Evolutionary conservation across 305 asterid genomes (phyloP).

Genomic region (Fraxinus nigra): DNA sequence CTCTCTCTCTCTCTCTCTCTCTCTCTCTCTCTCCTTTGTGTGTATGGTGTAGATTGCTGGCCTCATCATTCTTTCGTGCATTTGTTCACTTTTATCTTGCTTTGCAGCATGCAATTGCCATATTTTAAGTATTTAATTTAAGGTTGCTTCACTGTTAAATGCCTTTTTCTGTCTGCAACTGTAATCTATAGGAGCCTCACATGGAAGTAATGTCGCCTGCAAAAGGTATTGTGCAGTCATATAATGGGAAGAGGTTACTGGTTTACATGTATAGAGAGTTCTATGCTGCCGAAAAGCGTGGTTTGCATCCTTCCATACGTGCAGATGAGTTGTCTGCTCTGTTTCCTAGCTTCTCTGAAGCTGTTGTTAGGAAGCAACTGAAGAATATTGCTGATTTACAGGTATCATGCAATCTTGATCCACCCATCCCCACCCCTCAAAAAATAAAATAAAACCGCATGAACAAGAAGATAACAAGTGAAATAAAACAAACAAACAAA

Average conservation of each 20-base stretch:
- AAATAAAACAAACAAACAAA: neutral
- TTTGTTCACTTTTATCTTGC: neutral
- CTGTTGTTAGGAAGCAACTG: slow-evolving; percentile 79
- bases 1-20: neutral
- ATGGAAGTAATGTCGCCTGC: slow-evolving; percentile 97
- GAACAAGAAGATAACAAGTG: neutral
- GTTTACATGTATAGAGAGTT: slow-evolving; percentile 90
- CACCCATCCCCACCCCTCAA: neutral
- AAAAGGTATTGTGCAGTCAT: slow-evolving; percentile 65
- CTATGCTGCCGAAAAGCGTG: slow-evolving; percentile 77
- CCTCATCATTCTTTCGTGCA: neutral
- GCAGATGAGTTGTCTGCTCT: slow-evolving; percentile 76
- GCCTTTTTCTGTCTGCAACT: slow-evolving; percentile 25
- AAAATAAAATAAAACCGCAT: neutral
- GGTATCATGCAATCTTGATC: slow-evolving; percentile 39
- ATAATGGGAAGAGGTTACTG: slow-evolving; percentile 84
- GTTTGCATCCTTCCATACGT: slow-evolving; percentile 73
- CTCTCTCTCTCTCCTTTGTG: neutral
- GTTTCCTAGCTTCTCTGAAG: slow-evolving; percentile 81
- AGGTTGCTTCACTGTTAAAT: neutral
- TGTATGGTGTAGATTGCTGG: neutral
- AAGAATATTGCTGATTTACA: slow-evolving; percentile 86
- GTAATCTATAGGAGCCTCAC: slow-evolving; percentile 80
- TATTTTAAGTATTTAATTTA: neutral
- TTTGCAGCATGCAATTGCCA: slow-evolving; percentile 1